Evolutionary conservation across 257 asterid genomes (phyloP), one percentile per base, ranked within the genome.

Genomic region (Petunia secreta): DNA sequence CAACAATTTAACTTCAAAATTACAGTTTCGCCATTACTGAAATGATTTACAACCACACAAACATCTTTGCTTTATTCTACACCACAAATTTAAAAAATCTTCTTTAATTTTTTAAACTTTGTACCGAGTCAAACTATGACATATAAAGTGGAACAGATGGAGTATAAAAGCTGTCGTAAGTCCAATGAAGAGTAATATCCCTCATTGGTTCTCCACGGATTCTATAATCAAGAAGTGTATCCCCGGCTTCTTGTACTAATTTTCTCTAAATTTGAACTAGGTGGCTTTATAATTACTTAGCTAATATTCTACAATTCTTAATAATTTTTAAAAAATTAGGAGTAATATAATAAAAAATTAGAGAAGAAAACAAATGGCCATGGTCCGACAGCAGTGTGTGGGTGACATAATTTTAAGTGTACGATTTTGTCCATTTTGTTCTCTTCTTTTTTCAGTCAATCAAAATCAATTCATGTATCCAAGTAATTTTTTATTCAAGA

Each of bases 361-460:
- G 41, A 55, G 43, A 48, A 36, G 3, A 60, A 46, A 40, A 43
- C 1, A 25, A 14, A 53, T n/a, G 16, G 16, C 64, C 2, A 48
- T 59, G 80, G 65, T 13, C 86, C 88, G 88, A 88, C 91, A 88
- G 14, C 34, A 53, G 74, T 82, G 60, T 44, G 89, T 87, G 91
- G 91, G 79, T 77, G 79, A 73, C 83, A 84, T 69, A 73, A 44
- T 55, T 77, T 62, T 78, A 59, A 6, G 67, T 40, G 75, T 66
- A 60, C 69, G 74, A 71, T 65, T 68, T 60, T 76, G 85, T 80
- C 69, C 84, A 77, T 57, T 40, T 38, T 80, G 8, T 16, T 39
- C n/a, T 41, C 44, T 46, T 13, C 14, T 50, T 50, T 41, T 25
- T 60, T n/a, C 46, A 36, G 5, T 39, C 34, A 80, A 57, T 40